Evolutionary conservation across 352 stramenopile genomes (phyloP).

Genomic region (Phytophthora sp.): DNA sequence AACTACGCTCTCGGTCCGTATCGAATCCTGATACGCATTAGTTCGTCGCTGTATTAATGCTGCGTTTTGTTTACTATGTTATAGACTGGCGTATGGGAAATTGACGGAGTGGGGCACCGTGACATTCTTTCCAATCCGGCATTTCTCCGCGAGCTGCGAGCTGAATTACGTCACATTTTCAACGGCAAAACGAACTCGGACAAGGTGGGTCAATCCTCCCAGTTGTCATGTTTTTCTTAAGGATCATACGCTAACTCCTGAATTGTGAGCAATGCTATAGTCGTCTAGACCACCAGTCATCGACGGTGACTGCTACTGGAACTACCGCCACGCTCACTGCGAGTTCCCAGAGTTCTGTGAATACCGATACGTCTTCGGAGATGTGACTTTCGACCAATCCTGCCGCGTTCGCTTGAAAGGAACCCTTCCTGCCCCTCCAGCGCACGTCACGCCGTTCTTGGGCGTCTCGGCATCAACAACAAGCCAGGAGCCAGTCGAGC

Average conservation of each 20-base stretch:
- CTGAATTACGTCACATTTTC: conserved; percentile 76
- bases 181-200: conserved; percentile 53
- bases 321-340: conserved; percentile 74
- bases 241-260: no score
- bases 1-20: conserved; percentile 40
- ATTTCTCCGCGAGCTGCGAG: conserved; percentile 78
- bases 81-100: conserved; percentile 84
- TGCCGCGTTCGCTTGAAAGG: conserved; percentile 58
- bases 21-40: background rate
- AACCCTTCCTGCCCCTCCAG: conserved; percentile 36
- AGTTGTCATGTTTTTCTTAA: background rate
- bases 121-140: conserved; percentile 75
- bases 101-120: conserved; percentile 71
- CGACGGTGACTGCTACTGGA: conserved; percentile 87
- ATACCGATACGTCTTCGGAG: conserved; percentile 83
- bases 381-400: conserved; percentile 84
- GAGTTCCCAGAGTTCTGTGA: conserved; percentile 82
- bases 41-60: background rate
- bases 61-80: conserved; percentile 4
- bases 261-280: conserved; percentile 19
- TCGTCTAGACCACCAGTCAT: conserved; percentile 69
- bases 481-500: conserved; percentile 23
- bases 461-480: conserved; percentile 36
- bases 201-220: conserved; percentile 47
- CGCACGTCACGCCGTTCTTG: conserved; percentile 25